These are phyloP conservation scores for Fusarium vanettenii DNA, from an alignment of 2,329 filamentous ascomycete species.

Conservation along the genomic window DNA sequence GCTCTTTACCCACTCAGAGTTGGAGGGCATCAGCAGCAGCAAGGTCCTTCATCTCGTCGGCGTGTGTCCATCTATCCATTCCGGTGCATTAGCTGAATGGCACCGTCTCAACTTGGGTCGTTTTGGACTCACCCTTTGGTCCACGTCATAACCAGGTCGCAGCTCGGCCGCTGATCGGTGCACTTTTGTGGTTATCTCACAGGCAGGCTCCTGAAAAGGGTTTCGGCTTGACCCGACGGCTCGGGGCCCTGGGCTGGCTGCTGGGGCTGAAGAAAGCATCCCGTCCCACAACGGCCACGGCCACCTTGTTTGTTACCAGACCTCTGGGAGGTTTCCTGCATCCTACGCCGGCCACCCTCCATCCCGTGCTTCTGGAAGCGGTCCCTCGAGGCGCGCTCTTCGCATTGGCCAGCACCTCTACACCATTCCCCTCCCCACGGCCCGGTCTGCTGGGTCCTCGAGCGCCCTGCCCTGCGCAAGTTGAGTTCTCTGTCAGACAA, in stretches of 20 bases:
- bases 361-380: constrained; percentile 44
- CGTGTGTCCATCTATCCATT: constrained; percentile 16
- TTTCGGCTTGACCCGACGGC: constrained; percentile 36
- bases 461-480: neutral
- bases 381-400: constrained; percentile 18
- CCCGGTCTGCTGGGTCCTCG: constrained; percentile 29
- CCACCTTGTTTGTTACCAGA: constrained; percentile 24
- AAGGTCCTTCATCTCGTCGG: neutral
- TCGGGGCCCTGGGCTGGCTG: constrained; percentile 12
- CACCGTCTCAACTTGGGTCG: constrained; percentile 14
- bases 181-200: constrained; percentile 16
- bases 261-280: constrained; percentile 23
- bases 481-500: constrained; percentile 12
- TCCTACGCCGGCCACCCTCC: constrained; percentile 30
- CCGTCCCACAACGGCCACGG: constrained; percentile 18
- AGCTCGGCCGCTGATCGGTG: constrained; percentile 35
- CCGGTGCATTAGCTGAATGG: constrained; percentile 30
- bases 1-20: neutral
- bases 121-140: constrained; percentile 34
- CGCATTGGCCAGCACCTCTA: constrained; percentile 32
- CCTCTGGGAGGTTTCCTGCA: constrained; percentile 35
- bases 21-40: neutral
- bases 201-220: constrained; percentile 12
- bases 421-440: constrained; percentile 37
- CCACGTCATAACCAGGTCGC: constrained; percentile 42